Evolutionary conservation across 2,329 filamentous ascomycete species (phyloP).

Genomic region (Exserohilum turcica): DNA sequence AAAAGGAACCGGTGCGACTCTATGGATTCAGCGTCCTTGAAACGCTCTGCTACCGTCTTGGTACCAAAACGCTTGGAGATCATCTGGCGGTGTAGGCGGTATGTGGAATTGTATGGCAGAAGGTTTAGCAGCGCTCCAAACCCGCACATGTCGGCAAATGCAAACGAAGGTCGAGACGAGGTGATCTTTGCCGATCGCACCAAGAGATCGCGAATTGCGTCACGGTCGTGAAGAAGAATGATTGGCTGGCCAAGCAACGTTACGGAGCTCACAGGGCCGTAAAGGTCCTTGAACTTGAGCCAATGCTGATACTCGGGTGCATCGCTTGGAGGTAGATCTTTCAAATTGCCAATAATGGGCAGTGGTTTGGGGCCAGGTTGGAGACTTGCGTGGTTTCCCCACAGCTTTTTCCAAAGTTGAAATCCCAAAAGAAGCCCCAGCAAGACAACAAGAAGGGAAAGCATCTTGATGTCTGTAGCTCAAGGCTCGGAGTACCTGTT

Average conservation of each 20-base stretch:
- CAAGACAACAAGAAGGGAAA: neutral
- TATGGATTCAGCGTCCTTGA: neutral
- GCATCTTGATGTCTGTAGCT: neutral
- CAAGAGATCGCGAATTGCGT: neutral
- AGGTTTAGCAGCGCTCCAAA: neutral
- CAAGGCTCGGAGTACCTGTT: neutral
- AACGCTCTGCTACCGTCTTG: neutral
- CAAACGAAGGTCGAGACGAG: neutral
- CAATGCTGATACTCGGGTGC: slow-evolving; percentile 50
- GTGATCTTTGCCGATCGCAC: neutral
- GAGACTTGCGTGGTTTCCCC: neutral
- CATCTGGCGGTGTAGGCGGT: neutral
- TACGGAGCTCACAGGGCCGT: slow-evolving; percentile 32
- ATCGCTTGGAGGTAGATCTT: slow-evolving; percentile 52
- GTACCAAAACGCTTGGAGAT: neutral
- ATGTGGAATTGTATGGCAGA: neutral
- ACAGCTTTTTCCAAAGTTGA: neutral
- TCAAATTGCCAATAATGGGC: slow-evolving; percentile 57
- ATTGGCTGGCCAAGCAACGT: slow-evolving; percentile 33
- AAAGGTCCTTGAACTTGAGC: slow-evolving; percentile 49
- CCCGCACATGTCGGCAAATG: neutral
- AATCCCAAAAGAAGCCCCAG: neutral
- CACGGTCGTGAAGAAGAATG: slow-evolving; percentile 21
- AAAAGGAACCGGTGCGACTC: neutral
- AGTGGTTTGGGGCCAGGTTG: slow-evolving; percentile 58